Conservation (phyloP, 176 grass and related monocot genomes). For the Melocanna baccifera region DNA sequence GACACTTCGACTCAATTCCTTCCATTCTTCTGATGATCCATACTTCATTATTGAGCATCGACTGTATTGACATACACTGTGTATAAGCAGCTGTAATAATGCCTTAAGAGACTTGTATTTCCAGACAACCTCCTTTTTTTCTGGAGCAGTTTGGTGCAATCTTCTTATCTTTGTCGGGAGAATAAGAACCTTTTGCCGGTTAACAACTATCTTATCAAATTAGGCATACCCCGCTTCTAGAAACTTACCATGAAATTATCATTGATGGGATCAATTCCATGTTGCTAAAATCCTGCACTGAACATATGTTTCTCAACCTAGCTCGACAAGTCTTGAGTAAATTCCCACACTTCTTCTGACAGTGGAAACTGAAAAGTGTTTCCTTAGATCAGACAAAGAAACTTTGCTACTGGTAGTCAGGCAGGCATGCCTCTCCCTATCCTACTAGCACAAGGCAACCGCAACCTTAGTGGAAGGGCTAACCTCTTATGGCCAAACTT, state of each 20-base stretch:
- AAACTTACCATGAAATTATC: not conserved
- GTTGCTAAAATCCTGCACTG: not conserved
- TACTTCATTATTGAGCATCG: not conserved
- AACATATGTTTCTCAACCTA: not conserved
- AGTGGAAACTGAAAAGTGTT: not conserved
- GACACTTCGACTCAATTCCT: not conserved
- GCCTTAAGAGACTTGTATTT: not conserved
- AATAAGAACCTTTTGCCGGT: not conserved
- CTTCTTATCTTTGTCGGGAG: not conserved
- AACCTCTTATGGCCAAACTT: constrained; percentile 8
- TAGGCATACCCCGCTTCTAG: not conserved
- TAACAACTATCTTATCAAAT: not conserved
- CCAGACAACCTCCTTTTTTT: not conserved
- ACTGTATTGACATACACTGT: not conserved
- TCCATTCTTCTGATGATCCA: not conserved
- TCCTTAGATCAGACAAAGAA: not conserved
- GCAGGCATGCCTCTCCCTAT: not conserved
- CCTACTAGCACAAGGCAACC: not conserved
- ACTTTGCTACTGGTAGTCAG: not conserved
- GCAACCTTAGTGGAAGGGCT: no score
- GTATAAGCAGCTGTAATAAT: not conserved
- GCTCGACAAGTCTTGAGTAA: not conserved
- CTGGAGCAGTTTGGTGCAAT: not conserved
- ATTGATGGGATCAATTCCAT: not conserved
- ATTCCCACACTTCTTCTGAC: not conserved